Base-by-base conservation (phyloP, 805 yeast genomes). In the Yamadazyma endophytica region DNA sequence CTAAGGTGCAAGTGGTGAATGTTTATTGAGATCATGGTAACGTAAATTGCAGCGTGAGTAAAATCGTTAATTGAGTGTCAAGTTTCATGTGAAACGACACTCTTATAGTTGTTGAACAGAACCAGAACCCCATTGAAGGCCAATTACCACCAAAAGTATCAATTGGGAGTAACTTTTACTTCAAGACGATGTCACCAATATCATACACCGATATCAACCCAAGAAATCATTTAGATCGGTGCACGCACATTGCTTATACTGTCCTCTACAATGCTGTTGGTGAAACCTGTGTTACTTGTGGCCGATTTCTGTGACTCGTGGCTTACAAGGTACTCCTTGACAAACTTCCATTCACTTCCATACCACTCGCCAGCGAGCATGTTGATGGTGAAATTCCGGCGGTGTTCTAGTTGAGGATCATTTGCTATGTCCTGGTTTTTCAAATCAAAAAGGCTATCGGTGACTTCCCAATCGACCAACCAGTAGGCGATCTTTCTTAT, bases 351-450 rank as follows among this genome's bases (percentile, higher is more conserved):
- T 23, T 64, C 70, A 24, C 68, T 54, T 3, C 68, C 72, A 31
- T 58, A 62, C 70, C 70, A 65, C 33, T 61, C 69, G 2, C 68
- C 72, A 1, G 63, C 53, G 9, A 65, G 46, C 42, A 62, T 56
- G 28, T 48, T 49, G 12, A 63, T 46, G 26, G 58, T 58, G 7
- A 54, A 23, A 17, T 49, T 35, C 14, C 50, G 47, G 15, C 40
- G 40, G 22, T 35, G 32, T n/a, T 46, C 50, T 7, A 26, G 16
- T 9, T 27, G 29, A 9, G 24, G 14, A 9, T 14, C 27, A 15
- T 26, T 35, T 4, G 35, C 33, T 12, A 15, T n/a, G 12, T 32
- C 24, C 2, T 32, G 25, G 17, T 27, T 28, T 8, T 26, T 21
- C 5, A 24, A 13, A 13, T 32, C 26, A 14, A 36, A 28, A 11